These are phyloP conservation scores for Metarhizium brunneum DNA, from an alignment of 2,329 filamentous ascomycete genomes.

Conservation along the genomic window DNA sequence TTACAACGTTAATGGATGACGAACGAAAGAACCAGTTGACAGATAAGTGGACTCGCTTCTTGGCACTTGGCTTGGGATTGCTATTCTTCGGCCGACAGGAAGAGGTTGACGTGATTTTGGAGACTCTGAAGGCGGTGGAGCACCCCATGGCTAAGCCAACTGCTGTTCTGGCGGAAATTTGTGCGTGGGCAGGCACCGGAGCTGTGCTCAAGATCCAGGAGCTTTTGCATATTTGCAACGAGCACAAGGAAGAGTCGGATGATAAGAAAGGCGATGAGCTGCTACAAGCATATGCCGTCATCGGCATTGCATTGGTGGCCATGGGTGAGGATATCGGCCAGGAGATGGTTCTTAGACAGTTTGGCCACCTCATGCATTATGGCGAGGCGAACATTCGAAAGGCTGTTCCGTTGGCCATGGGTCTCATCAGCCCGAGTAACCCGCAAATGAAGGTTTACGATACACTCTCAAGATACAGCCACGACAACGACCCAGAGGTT, in stretches of 20 bases:
- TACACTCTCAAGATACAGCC: slow-evolving; percentile 91
- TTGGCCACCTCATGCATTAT: slow-evolving; percentile 98
- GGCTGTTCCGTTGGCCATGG: slow-evolving; percentile 93
- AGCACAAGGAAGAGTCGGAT: slow-evolving; percentile 88
- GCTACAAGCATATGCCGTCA: slow-evolving; percentile 89
- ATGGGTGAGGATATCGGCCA: slow-evolving; percentile 99
- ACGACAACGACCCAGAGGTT: slow-evolving; percentile 97
- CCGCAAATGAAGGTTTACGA: slow-evolving; percentile 99
- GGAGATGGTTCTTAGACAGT: slow-evolving; percentile 96
- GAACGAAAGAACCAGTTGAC: slow-evolving; percentile 85
- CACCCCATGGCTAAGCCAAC: slow-evolving; percentile 97
- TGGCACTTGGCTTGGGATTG: slow-evolving; percentile 85
- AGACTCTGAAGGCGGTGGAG: slow-evolving; percentile 93
- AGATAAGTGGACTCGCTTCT: slow-evolving; percentile 97
- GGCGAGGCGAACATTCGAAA: slow-evolving; percentile 95
- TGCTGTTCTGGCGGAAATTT: slow-evolving; percentile 87
- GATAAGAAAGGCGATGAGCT: slow-evolving; percentile 94
- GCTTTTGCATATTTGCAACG: slow-evolving; percentile 94
- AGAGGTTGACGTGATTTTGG: slow-evolving; percentile 95
- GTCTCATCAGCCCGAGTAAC: slow-evolving; percentile 91
- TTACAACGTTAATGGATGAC: slow-evolving; percentile 88
- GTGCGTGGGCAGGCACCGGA: slow-evolving; percentile 95
- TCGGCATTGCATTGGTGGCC: slow-evolving; percentile 86
- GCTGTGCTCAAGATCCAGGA: slow-evolving; percentile 96
- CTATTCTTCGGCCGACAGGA: slow-evolving; percentile 96